Conservation (phyloP, 257 asterid species). For the Fraxinus pennsylvanica region DNA sequence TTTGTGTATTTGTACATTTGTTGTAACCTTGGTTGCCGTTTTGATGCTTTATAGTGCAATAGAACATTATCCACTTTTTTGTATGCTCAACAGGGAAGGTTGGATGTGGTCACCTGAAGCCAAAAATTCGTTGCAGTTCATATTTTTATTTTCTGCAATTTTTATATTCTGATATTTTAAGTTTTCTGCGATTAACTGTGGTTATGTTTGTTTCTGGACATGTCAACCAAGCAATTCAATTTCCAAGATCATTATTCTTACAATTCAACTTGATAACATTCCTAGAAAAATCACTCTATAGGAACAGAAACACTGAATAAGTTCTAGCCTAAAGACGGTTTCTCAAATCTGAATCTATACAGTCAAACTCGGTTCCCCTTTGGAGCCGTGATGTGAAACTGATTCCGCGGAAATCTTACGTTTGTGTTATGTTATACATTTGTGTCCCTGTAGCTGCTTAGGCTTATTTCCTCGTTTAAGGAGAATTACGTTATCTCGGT, state of each 20-base stretch:
- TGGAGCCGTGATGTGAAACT: constrained; percentile 14
- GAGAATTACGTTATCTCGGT: constrained; percentile 54
- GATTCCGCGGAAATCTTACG: neutral
- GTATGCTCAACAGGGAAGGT: no score
- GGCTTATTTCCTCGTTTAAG: neutral
- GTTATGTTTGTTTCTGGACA: no score
- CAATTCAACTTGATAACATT: neutral
- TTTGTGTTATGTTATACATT: constrained; percentile 23
- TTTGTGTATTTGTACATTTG: no score
- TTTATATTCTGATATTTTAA: no score
- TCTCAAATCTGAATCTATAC: constrained; percentile 28
- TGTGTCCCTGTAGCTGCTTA: constrained; percentile 4
- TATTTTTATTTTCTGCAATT: no score
- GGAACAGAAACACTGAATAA: neutral
- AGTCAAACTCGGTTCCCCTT: constrained; percentile 13
- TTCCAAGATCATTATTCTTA: neutral
- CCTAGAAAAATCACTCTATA: neutral
- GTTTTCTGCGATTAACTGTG: no score
- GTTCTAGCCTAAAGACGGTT: neutral
- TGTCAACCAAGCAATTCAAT: neutral
- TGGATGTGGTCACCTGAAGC: no score
- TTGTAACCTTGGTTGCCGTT: no score
- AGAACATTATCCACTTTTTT: no score
- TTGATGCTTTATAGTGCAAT: no score
- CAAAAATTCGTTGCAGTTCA: no score